A percentile compares a stretch with the other conserved stretches of the same genome.
Evolutionary conservation across 164 flowering plant species (phyloP).

Genomic region (Annona cherimola): DNA sequence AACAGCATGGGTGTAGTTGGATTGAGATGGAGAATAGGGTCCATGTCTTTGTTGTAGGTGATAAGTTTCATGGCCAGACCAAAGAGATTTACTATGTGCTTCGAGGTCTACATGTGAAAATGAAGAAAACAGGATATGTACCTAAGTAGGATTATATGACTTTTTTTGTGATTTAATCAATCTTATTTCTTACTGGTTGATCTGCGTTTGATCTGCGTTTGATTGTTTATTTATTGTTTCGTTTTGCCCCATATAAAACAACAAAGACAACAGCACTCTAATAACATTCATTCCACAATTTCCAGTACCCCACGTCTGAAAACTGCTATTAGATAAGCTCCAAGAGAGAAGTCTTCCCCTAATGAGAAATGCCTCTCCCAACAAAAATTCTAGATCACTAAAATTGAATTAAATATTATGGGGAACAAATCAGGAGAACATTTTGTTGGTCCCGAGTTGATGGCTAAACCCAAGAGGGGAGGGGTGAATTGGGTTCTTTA

Average conservation of each 20-base stretch:
- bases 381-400: not conserved
- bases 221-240: not conserved
- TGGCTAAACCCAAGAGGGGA: no score
- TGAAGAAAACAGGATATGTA: constrained; percentile 12
- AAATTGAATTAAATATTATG: not conserved
- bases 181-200: not conserved
- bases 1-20: constrained; percentile 21
- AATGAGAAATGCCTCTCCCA: not conserved
- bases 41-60: constrained; percentile 16
- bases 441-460: no score
- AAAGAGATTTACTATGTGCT: constrained; percentile 12
- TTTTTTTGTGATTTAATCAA: constrained; percentile 1
- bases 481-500: no score
- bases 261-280: not conserved
- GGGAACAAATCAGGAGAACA: not conserved
- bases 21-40: constrained; percentile 17
- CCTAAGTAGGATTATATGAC: constrained; percentile 4
- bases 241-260: no score
- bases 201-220: not conserved
- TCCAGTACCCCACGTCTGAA: not conserved
- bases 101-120: constrained; percentile 7
- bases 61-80: constrained; percentile 17
- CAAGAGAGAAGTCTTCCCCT: not conserved
- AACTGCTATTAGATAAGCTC: not conserved
- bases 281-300: not conserved